A percentile compares a stretch with the other conserved stretches of the same genome.
phyloP scores from a whole-genome alignment of 495 filamentous ascomycete genomes.

The Thozetella sp. region DNA sequence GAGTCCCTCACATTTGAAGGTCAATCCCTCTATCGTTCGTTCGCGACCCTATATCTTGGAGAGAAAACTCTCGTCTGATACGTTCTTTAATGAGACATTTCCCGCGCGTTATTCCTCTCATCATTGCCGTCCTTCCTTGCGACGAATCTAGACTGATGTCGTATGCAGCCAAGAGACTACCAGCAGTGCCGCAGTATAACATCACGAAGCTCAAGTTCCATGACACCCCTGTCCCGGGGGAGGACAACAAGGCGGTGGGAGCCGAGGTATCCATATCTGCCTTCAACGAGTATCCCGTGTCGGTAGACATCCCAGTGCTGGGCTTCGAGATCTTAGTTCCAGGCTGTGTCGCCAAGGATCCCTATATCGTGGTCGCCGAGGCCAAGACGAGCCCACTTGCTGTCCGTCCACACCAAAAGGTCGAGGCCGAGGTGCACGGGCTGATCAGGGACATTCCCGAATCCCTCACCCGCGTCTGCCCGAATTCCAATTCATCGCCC shows the following conservation, averaged over 20 bases:
- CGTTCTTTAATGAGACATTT: conserved; percentile 3
- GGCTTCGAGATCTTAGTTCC: conserved; percentile 83
- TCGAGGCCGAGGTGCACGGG: conserved; percentile 68
- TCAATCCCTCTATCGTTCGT: conserved; percentile 64
- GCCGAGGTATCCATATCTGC: conserved; percentile 74
- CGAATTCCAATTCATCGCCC: conserved; percentile 73
- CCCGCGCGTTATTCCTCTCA: background rate
- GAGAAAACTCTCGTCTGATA: conserved; percentile 43
- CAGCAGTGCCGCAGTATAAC: conserved; percentile 74
- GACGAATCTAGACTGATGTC: conserved; percentile 24
- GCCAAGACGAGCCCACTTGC: conserved; percentile 68
- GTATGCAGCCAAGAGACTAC: conserved; percentile 63
- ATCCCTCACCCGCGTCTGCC: conserved; percentile 69
- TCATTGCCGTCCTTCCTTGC: background rate
- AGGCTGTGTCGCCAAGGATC: conserved; percentile 72
- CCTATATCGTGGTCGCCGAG: conserved; percentile 64
- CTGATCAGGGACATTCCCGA: conserved; percentile 72
- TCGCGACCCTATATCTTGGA: conserved; percentile 51
- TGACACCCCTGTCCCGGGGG: conserved; percentile 56
- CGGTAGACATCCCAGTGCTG: conserved; percentile 73
- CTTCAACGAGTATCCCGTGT: conserved; percentile 73
- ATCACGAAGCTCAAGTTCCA: conserved; percentile 75
- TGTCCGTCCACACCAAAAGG: conserved; percentile 63
- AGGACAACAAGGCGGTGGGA: conserved; percentile 62
- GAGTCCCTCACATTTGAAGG: conserved; percentile 79